Percentiles rank a stretch among this genome's conserved stretches.
Conservation (phyloP, 495 filamentous ascomycete species). For the Xylaria telfairii region DNA sequence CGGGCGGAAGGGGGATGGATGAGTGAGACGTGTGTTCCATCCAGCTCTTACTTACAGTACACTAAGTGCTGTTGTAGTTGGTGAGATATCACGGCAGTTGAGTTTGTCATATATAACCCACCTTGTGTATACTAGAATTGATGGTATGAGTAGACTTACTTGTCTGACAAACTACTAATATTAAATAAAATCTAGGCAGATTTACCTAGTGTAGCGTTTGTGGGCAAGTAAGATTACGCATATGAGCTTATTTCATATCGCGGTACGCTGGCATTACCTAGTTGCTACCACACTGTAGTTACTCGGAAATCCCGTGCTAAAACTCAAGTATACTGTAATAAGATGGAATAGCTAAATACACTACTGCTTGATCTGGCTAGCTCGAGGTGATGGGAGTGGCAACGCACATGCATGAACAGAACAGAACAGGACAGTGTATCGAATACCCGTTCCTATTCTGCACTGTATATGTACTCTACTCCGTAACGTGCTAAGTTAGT, state of each 20-base stretch:
- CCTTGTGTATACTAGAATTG: neutral
- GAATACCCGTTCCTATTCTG: neutral
- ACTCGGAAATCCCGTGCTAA: neutral
- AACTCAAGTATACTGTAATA: neutral
- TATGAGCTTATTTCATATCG: conserved; percentile 8
- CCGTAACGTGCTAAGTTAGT: too few species aligned
- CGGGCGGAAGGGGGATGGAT: conserved; percentile 14
- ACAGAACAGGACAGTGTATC: neutral
- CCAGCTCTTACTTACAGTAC: too few species aligned
- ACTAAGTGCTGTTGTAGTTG: neutral
- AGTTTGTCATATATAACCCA: neutral
- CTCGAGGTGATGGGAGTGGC: conserved; percentile 5
- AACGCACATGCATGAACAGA: conserved; percentile 15
- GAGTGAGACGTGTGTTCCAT: conserved; percentile 5
- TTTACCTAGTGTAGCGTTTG: neutral
- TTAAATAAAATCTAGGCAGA: neutral
- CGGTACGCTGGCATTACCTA: neutral
- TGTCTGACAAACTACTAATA: neutral
- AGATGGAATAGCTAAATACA: neutral
- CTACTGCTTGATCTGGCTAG: neutral
- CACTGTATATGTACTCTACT: too few species aligned
- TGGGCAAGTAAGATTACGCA: neutral
- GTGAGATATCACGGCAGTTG: conserved; percentile 10
- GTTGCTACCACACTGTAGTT: neutral
- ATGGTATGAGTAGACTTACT: neutral